These are phyloP conservation scores for Verticillium zaregamsianum DNA, from an alignment of 2,329 filamentous ascomycete genomes.

Conservation along the genomic window DNA sequence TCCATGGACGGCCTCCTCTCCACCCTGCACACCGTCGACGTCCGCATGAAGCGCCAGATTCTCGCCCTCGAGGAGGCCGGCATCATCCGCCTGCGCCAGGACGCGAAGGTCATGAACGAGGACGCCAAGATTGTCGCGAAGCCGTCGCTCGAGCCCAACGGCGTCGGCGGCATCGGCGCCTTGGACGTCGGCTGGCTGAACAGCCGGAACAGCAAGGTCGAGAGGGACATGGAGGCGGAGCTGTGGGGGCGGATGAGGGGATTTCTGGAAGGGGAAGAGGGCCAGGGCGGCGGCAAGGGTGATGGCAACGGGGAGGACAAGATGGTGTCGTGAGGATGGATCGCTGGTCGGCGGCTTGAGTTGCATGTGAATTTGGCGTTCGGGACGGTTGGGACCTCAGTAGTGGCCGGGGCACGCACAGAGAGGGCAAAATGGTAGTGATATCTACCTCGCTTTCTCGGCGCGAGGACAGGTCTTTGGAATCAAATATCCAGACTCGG, in stretches of 20 bases:
- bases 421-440: no score
- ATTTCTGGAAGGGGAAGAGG: constrained; percentile 26
- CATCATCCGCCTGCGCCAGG: constrained; percentile 54
- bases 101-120: constrained; percentile 15
- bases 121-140: constrained; percentile 18
- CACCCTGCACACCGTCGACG: constrained; percentile 69
- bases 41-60: constrained; percentile 70
- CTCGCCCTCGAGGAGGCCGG: constrained; percentile 77
- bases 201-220: constrained; percentile 75
- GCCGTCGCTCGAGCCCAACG: constrained; percentile 48
- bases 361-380: no score
- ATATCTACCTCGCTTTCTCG: no score
- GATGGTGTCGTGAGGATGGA: neutral
- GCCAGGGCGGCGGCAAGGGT: neutral
- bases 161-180: constrained; percentile 49
- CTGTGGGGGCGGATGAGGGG: constrained; percentile 53
- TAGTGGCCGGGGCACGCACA: no score
- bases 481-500: no score
- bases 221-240: constrained; percentile 79
- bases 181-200: constrained; percentile 90
- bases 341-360: no score
- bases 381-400: no score
- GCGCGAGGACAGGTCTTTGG: no score
- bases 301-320: constrained; percentile 11
- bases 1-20: constrained; percentile 65